Conservation (phyloP, 2,329 filamentous ascomycete genomes). For the Aquanectria penicillioides region DNA sequence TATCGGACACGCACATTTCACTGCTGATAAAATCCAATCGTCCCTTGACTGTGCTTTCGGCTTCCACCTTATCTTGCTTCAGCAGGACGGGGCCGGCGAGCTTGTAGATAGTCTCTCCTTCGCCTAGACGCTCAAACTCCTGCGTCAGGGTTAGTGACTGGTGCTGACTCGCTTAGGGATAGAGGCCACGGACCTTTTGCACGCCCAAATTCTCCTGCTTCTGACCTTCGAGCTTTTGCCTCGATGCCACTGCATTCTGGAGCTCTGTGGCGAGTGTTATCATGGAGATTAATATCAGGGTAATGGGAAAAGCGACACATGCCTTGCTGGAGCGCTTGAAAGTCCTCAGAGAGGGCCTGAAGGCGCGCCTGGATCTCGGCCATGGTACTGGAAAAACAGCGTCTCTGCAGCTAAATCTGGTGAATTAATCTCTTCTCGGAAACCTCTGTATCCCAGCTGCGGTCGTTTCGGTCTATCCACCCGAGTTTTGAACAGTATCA, state of each 20-base stretch:
- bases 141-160: conserved; percentile 50
- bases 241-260: conserved; percentile 76
- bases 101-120: conserved; percentile 94
- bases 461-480: not conserved
- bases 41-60: conserved; percentile 88
- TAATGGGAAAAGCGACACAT: conserved; percentile 33
- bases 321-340: conserved; percentile 88
- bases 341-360: conserved; percentile 87
- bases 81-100: conserved; percentile 90
- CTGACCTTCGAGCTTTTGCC: conserved; percentile 93
- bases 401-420: not conserved
- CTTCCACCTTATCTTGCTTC: conserved; percentile 94
- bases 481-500: not conserved
- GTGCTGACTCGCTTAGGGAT: not conserved
- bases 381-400: conserved; percentile 56
- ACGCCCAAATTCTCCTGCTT: conserved; percentile 92
- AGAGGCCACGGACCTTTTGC: conserved; percentile 68
- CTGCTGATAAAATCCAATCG: conserved; percentile 92
- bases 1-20: conserved; percentile 84
- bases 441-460: not conserved
- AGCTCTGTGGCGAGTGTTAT: conserved; percentile 69
- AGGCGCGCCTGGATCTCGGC: conserved; percentile 79
- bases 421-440: not conserved
- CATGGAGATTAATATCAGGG: not conserved
- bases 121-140: conserved; percentile 84